phyloP scores from a whole-genome alignment of 2,329 filamentous ascomycete species.

The Zymoseptoria brevis region DNA sequence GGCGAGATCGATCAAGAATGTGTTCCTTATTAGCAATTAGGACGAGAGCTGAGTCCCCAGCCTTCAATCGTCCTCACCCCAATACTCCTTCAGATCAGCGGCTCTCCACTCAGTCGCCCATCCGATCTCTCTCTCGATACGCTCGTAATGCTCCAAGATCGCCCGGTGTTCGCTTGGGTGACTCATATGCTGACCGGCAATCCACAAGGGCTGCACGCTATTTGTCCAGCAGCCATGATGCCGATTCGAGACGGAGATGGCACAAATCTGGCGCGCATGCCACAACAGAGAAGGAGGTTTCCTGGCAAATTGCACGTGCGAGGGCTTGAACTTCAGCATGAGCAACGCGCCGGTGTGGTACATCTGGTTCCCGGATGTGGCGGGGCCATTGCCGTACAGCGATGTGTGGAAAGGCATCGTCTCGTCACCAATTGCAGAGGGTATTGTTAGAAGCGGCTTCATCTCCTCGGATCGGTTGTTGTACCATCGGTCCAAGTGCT shows the following conservation, averaged over 20 bases:
- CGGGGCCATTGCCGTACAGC: conserved; percentile 41
- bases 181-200: conserved; percentile 42
- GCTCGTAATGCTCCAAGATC: conserved; percentile 42
- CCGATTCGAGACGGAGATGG: conserved; percentile 38
- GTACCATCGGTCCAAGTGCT: conserved; percentile 29
- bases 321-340: conserved; percentile 45
- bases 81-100: conserved; percentile 46
- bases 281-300: conserved; percentile 38
- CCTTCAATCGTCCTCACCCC: conserved; percentile 35
- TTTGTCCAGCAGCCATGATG: conserved; percentile 42
- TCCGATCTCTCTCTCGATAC: conserved; percentile 46
- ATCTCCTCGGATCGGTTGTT: conserved; percentile 25
- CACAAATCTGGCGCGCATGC: conserved; percentile 42
- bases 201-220: conserved; percentile 40
- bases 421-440: conserved; percentile 11
- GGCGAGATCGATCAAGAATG: background rate
- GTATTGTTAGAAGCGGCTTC: conserved; percentile 30
- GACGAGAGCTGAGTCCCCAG: background rate
- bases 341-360: conserved; percentile 50
- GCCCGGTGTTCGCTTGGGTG: conserved; percentile 37
- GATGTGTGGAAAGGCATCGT: conserved; percentile 33
- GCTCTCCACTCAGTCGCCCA: conserved; percentile 49
- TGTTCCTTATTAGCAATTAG: background rate
- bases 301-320: conserved; percentile 18
- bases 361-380: conserved; percentile 44